phyloP scores from a whole-genome alignment of 768 basidiomycete species.

The Lactarius vividus region DNA sequence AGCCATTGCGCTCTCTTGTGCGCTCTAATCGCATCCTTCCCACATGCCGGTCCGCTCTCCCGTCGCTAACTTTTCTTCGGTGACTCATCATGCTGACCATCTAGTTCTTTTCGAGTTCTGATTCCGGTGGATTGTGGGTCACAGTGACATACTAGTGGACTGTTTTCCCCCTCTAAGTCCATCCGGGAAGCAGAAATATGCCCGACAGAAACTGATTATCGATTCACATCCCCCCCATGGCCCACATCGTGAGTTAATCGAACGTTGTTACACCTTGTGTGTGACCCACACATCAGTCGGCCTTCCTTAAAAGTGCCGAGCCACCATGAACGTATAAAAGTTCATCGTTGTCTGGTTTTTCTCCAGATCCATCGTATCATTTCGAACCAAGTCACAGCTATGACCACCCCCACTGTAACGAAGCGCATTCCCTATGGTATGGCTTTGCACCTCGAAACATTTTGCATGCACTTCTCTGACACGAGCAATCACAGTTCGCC shows the following conservation, averaged over 20 bases:
- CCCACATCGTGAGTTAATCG: not conserved
- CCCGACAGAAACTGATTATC: not conserved
- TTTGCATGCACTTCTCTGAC: not conserved
- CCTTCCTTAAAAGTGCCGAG: not conserved
- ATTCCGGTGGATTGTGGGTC: not conserved
- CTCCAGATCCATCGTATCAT: not conserved
- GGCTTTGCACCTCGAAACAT: not conserved
- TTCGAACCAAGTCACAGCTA: not conserved
- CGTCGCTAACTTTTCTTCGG: too few species aligned
- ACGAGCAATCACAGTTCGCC: constrained; percentile 27
- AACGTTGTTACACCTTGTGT: not conserved
- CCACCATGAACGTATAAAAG: not conserved
- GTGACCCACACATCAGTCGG: not conserved
- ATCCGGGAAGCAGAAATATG: not conserved
- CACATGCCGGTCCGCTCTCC: too few species aligned
- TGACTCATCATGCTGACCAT: not conserved
- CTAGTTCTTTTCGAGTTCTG: not conserved
- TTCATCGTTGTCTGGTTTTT: not conserved
- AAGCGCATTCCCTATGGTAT: constrained; percentile 19
- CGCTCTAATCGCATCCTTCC: too few species aligned
- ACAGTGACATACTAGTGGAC: not conserved
- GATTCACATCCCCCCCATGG: not conserved
- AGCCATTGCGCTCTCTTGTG: too few species aligned
- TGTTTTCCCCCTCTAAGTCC: not conserved
- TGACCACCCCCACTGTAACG: constrained; percentile 13